A percentile compares a stretch with the other conserved stretches of the same genome.
Conservation (phyloP, 2,329 filamentous ascomycete species). For the Microcyclospora pomicola region DNA sequence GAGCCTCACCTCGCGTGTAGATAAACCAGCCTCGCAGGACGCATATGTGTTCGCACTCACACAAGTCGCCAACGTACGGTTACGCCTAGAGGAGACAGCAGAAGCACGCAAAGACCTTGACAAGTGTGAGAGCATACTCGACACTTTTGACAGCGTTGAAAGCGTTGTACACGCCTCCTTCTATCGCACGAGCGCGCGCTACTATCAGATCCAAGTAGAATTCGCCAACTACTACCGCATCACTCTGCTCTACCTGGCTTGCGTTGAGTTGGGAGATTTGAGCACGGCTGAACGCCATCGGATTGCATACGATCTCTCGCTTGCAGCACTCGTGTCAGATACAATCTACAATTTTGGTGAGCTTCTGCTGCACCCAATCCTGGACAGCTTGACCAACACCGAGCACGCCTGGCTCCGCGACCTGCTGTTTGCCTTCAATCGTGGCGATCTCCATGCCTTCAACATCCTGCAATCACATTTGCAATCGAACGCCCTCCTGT, state of each 20-base stretch:
- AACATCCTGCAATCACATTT: slow-evolving; percentile 61
- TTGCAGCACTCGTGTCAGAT: slow-evolving; percentile 83
- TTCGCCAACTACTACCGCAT: slow-evolving; percentile 97
- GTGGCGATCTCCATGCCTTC: slow-evolving; percentile 79
- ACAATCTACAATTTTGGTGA: slow-evolving; percentile 99
- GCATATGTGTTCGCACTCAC: slow-evolving; percentile 89
- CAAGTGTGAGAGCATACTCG: slow-evolving; percentile 72
- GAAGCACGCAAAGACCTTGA: slow-evolving; percentile 77
- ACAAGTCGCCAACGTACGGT: slow-evolving; percentile 74
- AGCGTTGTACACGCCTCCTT: slow-evolving; percentile 91
- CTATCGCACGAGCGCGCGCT: slow-evolving; percentile 88
- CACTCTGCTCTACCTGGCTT: slow-evolving; percentile 91
- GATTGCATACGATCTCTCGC: slow-evolving; percentile 81
- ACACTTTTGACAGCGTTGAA: slow-evolving; percentile 88
- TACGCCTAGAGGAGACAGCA: slow-evolving; percentile 65
- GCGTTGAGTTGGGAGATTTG: slow-evolving; percentile 70
- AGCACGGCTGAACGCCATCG: slow-evolving; percentile 60
- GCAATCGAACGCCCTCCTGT: slow-evolving; percentile 62
- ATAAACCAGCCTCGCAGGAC: slow-evolving; percentile 86
- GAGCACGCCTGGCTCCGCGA: slow-evolving; percentile 80
- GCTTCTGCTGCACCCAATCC: slow-evolving; percentile 90
- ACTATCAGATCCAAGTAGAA: slow-evolving; percentile 81
- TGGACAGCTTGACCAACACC: slow-evolving; percentile 65
- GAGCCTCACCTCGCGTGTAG: slow-evolving; percentile 71
- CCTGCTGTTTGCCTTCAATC: slow-evolving; percentile 95